Evolutionary conservation across 805 yeast species (phyloP).

Genomic region (Wickerhamomyces rabaulensis): DNA sequence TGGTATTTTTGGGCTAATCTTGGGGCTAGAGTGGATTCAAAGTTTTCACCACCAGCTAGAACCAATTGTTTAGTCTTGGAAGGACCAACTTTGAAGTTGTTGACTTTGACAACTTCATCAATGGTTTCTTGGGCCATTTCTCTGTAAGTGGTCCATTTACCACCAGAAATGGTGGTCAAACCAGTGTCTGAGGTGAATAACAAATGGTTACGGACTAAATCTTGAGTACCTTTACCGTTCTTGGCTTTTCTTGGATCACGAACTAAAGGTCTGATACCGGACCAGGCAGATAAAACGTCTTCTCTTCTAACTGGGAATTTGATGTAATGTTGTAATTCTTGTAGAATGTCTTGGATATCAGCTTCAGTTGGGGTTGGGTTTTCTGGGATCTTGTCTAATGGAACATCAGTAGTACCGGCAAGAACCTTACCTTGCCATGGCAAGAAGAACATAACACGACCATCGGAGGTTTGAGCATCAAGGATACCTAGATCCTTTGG

Average conservation of each 20-base stretch:
- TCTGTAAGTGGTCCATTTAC: slow-evolving; percentile 98
- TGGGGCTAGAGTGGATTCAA: slow-evolving; percentile 67
- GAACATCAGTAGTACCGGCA: slow-evolving; percentile 96
- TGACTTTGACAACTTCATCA: slow-evolving; percentile 57
- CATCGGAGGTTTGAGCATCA: slow-evolving; percentile 90
- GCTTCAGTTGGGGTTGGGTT: slow-evolving; percentile 83
- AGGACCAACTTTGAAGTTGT: slow-evolving; percentile 36
- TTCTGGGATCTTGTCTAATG: slow-evolving; percentile 62
- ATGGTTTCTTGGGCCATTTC: slow-evolving; percentile 97
- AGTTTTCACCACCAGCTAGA: slow-evolving; percentile 78
- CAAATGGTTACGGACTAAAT: slow-evolving; percentile 85
- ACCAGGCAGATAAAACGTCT: slow-evolving; percentile 94
- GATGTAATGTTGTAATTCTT: slow-evolving; percentile 84
- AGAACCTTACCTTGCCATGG: slow-evolving; percentile 98
- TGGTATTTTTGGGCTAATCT: slow-evolving; percentile 75
- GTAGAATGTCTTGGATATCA: slow-evolving; percentile 81
- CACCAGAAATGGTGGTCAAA: slow-evolving; percentile 87
- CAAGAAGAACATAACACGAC: slow-evolving; percentile 92
- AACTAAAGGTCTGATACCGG: slow-evolving; percentile 93
- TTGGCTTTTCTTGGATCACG: slow-evolving; percentile 60
- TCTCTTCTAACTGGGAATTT: slow-evolving; percentile 84
- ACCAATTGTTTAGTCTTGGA: slow-evolving; percentile 39
- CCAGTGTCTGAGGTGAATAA: slow-evolving; percentile 69
- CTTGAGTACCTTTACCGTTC: slow-evolving; percentile 60
- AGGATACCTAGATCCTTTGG: slow-evolving; percentile 83